Percentiles rank a stretch among this genome's conserved stretches.
phyloP scores from a whole-genome alignment of 2,329 filamentous ascomycete genomes.

The Colletotrichum orchidophilum region DNA sequence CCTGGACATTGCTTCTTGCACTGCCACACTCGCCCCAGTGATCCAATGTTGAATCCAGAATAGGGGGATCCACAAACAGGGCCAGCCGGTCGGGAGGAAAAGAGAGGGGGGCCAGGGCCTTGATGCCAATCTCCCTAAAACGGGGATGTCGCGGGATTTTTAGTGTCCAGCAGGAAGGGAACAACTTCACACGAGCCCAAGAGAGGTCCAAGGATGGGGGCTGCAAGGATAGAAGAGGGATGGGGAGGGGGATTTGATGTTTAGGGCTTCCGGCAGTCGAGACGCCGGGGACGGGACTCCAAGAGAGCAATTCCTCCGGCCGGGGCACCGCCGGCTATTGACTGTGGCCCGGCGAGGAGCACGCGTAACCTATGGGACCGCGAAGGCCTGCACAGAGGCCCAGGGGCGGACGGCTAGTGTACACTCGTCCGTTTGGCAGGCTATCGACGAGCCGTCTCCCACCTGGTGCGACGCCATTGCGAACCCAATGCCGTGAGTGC shows the following conservation, averaged over 20 bases:
- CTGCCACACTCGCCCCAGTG: constrained; percentile 21
- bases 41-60: constrained; percentile 1
- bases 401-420: not conserved
- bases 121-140: constrained; percentile 24
- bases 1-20: constrained; percentile 23
- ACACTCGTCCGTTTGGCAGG: not conserved
- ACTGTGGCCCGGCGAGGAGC: constrained; percentile 10
- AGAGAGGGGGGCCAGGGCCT: not conserved
- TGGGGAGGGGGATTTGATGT: not conserved
- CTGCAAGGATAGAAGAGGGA: not conserved
- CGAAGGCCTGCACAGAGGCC: not conserved
- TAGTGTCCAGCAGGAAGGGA: constrained; percentile 9
- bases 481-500: constrained; percentile 4
- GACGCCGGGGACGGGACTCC: constrained; percentile 24
- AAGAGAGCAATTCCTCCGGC: constrained; percentile 30
- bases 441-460: constrained; percentile 7
- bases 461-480: not conserved
- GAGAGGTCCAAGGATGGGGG: not conserved
- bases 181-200: not conserved
- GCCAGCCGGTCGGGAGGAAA: constrained; percentile 3
- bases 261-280: constrained; percentile 30
- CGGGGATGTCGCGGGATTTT: constrained; percentile 22
- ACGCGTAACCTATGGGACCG: constrained; percentile 11
- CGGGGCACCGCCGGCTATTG: constrained; percentile 23
- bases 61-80: constrained; percentile 17